Conservation (phyloP, 2,329 filamentous ascomycete species). For the Diaporthe citrichinensis region DNA sequence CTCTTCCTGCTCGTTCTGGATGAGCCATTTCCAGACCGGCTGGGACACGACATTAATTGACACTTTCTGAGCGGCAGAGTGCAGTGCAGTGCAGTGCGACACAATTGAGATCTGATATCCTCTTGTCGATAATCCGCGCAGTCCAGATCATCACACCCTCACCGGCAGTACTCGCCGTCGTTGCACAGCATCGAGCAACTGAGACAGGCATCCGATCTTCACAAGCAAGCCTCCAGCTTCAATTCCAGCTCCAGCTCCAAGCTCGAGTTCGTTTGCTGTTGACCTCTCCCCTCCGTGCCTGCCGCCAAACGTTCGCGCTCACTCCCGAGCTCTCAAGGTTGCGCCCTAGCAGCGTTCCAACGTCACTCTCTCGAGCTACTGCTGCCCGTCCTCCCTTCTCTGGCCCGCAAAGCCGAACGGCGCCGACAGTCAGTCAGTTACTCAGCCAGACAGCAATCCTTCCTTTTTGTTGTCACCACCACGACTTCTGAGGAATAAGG, state of each 20-base stretch:
- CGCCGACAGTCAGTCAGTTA: not conserved
- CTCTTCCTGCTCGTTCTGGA: not conserved
- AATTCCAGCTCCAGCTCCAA: not conserved
- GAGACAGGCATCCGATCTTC: slow-evolving; percentile 1
- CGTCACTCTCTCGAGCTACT: slow-evolving; percentile 27
- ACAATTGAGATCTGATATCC: slow-evolving; percentile 10
- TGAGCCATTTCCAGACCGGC: slow-evolving; percentile 19
- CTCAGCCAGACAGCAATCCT: not conserved
- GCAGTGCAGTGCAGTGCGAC: not conserved
- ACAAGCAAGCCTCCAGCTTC: slow-evolving; percentile 23
- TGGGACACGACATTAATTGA: not conserved
- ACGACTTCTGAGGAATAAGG: not conserved
- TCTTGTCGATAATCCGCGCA: not conserved
- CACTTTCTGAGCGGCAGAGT: not conserved
- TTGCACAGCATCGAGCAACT: not conserved
- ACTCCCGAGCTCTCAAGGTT: not conserved
- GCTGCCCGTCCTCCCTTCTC: not conserved
- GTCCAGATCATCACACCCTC: slow-evolving; percentile 2
- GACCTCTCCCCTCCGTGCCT: not conserved
- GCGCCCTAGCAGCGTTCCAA: slow-evolving; percentile 10
- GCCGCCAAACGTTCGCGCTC: not conserved
- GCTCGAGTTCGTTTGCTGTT: not conserved
- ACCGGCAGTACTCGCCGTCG: not conserved
- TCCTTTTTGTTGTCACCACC: not conserved
- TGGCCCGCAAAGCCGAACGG: slow-evolving; percentile 24